Evolutionary conservation across 2,329 filamentous ascomycete species (phyloP).

Genomic region (Colletotrichum acutatum): DNA sequence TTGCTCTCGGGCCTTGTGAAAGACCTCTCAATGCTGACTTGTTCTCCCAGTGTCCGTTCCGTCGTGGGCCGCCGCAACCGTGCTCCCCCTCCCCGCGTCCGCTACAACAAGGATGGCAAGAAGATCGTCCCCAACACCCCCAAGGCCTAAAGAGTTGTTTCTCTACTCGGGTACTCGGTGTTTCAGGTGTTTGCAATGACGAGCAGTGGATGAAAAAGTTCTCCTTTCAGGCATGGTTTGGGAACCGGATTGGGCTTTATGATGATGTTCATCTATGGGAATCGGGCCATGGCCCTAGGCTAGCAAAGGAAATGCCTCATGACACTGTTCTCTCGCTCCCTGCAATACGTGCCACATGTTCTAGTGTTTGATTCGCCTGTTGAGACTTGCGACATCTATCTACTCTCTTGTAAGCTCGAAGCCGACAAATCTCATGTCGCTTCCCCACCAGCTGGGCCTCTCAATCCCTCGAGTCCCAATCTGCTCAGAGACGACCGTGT

Average conservation of each 20-base stretch:
- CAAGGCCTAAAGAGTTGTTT: slow-evolving; percentile 60
- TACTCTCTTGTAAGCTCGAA: slow-evolving; percentile 19
- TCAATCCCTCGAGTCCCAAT: not conserved
- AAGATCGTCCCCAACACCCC: slow-evolving; percentile 90
- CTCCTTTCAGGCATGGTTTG: slow-evolving; percentile 36
- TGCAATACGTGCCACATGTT: not conserved
- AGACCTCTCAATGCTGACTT: slow-evolving; percentile 51
- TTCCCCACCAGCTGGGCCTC: slow-evolving; percentile 7
- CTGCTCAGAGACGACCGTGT: not conserved
- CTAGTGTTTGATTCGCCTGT: not conserved
- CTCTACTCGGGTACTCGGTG: not conserved
- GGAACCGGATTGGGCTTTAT: slow-evolving; percentile 35
- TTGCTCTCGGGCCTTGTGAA: slow-evolving; percentile 24
- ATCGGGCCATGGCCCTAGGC: slow-evolving; percentile 35
- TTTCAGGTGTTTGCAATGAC: slow-evolving; percentile 10
- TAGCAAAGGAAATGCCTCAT: slow-evolving; percentile 36
- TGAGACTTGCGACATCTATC: accelerated
- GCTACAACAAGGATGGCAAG: slow-evolving; percentile 99
- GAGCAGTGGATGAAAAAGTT: slow-evolving; percentile 35
- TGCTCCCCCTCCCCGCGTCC: slow-evolving; percentile 94
- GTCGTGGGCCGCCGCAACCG: slow-evolving; percentile 98
- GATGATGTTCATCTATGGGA: slow-evolving; percentile 31
- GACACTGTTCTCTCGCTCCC: slow-evolving; percentile 19
- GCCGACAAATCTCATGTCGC: not conserved
- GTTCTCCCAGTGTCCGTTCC: slow-evolving; percentile 84